Percentiles rank a stretch among this genome's conserved stretches.
These are phyloP conservation scores for Immersiporthe knoxdaviesiana DNA, from an alignment of 2,329 filamentous ascomycete species.

Conservation along the genomic window DNA sequence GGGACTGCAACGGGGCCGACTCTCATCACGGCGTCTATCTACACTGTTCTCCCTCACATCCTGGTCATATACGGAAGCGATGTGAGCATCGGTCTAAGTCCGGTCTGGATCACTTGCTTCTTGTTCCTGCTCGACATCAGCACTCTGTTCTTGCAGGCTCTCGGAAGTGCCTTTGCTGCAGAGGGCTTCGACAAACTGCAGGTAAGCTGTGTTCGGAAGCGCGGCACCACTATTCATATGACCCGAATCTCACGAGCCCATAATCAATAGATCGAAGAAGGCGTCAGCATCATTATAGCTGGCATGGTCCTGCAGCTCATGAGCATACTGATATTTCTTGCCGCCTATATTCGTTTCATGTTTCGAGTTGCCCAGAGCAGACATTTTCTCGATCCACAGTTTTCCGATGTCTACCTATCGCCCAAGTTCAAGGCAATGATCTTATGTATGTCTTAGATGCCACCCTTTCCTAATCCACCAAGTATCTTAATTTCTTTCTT, in stretches of 20 bases:
- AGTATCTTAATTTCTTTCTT: no score
- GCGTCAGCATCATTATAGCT: conserved; percentile 46
- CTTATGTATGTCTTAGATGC: conserved; percentile 42
- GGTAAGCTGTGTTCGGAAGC: conserved; percentile 39
- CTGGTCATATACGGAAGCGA: conserved; percentile 51
- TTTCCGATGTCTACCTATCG: conserved; percentile 47
- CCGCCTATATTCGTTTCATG: conserved; percentile 46
- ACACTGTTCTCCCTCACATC: conserved; percentile 50
- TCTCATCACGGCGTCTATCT: conserved; percentile 49
- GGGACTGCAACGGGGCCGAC: conserved; percentile 53
- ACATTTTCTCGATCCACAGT: conserved; percentile 44
- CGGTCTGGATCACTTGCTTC: conserved; percentile 40
- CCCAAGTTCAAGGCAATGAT: conserved; percentile 48
- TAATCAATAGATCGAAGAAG: conserved; percentile 38
- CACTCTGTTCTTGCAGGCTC: conserved; percentile 39
- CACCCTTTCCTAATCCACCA: no score
- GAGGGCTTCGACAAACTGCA: conserved; percentile 39
- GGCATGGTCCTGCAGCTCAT: conserved; percentile 50
- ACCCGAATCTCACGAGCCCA: conserved; percentile 16
- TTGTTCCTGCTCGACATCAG: conserved; percentile 42
- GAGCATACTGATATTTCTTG: conserved; percentile 45
- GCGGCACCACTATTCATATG: neutral
- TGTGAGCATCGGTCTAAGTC: conserved; percentile 41
- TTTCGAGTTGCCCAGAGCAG: conserved; percentile 43
- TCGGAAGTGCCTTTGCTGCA: conserved; percentile 46